Evolutionary conservation across 1,139 yeast genomes (phyloP), one percentile per base, ranked within the genome.

Genomic region (Saccharomyces hybrid): DNA sequence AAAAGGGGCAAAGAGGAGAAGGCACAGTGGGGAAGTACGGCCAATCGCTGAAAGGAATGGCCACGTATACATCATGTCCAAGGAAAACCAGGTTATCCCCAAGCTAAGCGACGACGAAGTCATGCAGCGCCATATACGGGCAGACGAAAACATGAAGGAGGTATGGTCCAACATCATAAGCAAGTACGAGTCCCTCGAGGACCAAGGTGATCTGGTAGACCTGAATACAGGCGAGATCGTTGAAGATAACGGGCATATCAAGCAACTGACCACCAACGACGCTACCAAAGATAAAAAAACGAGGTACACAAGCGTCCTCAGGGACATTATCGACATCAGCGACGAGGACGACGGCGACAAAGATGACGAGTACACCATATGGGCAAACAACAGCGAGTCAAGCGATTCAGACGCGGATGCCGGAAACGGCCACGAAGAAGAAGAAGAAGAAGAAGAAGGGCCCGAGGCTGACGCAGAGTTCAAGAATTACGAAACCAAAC

Each of bases 121-220:
- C 2, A 59, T 68, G 64, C 64, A 60, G 53, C 63, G 65, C 34
- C 72, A 68, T 51, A 65, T 61, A 66, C 70, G 59, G 69, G 81
- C 69, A 54, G 73, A 62, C 56, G 67, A 57, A 71, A 75, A 57
- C 47, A 67, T 70, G 71, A 67, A 62, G 51, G 58, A 57, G 4
- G 69, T 63, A 1, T 85, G 90, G 89, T 74, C 76, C 26, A 72
- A 73, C 9, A 83, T 85, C 46, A 74, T 85, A 9, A 68, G 74
- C 4, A 80, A 78, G 64, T 84, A 84, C 63, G 78, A 83, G 29
- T 62, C 68, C 2, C 69, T 79, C n/a, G 78, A 76, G 51, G 81
- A 78, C 59, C 83, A 81, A 58, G 85, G 88, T 52, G 91, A 86
- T 65, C 77, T 83, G 31, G 73, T 86, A n/a, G 88, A 86, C 64